Conservation (phyloP, 371 early-diverging fungal species). For the Zopfochytrium polystomum region DNA sequence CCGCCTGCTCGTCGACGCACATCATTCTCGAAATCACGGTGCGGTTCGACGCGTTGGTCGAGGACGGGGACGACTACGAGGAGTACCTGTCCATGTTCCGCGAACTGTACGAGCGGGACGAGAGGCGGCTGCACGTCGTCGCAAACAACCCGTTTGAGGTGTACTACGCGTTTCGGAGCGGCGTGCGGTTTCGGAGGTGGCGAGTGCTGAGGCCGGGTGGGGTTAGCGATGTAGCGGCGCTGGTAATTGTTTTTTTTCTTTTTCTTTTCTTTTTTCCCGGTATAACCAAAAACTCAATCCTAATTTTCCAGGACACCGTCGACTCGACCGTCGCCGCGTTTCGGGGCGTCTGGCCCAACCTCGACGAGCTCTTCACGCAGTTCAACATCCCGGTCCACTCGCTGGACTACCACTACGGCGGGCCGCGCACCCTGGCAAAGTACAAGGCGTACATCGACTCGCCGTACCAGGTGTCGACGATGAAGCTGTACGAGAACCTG, state of each 20-base stretch:
- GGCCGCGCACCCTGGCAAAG: constrained; percentile 1
- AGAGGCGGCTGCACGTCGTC: constrained; percentile 2
- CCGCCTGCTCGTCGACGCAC: neutral
- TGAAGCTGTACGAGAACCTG: constrained; percentile 19
- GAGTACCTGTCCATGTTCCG: constrained; percentile 5
- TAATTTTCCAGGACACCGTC: too few relatives aligned
- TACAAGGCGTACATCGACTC: constrained; percentile 18
- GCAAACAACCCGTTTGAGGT: constrained; percentile 20
- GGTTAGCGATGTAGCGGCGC: neutral
- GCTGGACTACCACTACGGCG: constrained; percentile 12
- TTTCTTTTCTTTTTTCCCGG: too few relatives aligned
- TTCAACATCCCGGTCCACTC: neutral
- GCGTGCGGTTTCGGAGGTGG: constrained; percentile 1
- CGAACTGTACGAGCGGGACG: neutral
- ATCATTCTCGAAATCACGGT: constrained; percentile 17
- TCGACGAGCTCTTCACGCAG: neutral
- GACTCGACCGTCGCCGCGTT: neutral
- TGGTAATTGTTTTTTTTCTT: too few relatives aligned
- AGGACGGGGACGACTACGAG: neutral
- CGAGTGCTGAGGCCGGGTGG: constrained; percentile 10
- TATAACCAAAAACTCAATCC: too few relatives aligned
- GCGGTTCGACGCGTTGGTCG: constrained; percentile 9
- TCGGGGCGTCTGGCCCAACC: neutral
- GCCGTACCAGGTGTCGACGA: constrained; percentile 18
- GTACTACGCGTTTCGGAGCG: constrained; percentile 7